A percentile compares a stretch with the other conserved stretches of the same genome.
phyloP scores from a whole-genome alignment of 306 rosid species.

The Biancaea sappan region DNA sequence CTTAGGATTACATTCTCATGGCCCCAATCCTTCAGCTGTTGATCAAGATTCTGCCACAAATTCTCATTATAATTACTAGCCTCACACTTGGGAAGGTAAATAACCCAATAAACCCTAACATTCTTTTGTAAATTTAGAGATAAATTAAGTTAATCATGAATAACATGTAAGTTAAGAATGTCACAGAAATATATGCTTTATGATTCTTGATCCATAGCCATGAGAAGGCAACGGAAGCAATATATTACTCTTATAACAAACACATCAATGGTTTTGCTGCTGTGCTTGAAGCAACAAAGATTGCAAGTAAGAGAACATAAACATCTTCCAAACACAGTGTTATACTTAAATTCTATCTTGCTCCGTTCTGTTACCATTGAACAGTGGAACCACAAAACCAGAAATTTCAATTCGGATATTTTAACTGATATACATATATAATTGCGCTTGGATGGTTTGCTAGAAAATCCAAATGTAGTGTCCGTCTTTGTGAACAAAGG shows the following conservation, averaged over 20 bases:
- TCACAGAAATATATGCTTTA: not conserved
- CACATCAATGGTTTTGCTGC: slow-evolving; percentile 67
- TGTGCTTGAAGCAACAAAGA: slow-evolving; percentile 44
- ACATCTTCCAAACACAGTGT: not conserved
- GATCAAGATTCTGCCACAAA: slow-evolving; percentile 39
- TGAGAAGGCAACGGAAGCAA: slow-evolving; percentile 50
- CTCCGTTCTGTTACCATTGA: not conserved
- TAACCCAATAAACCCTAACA: not conserved
- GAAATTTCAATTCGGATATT: not conserved
- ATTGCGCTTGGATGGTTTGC: slow-evolving; percentile 17
- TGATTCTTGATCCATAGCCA: slow-evolving; percentile 37
- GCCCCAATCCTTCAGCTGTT: slow-evolving; percentile 39
- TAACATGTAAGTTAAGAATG: no score
- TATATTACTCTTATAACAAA: slow-evolving; percentile 52
- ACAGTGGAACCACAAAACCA: not conserved
- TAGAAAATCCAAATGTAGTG: slow-evolving; percentile 59
- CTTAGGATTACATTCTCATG: slow-evolving; percentile 63
- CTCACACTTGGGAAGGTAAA: slow-evolving; percentile 55
- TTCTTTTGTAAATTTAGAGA: no score
- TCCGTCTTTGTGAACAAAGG: slow-evolving; percentile 59
- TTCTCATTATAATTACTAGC: slow-evolving; percentile 47
- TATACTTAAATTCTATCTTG: not conserved
- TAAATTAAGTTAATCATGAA: not conserved
- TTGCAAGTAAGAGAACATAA: slow-evolving; percentile 44
- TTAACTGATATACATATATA: no score